Percentiles rank a stretch among this genome's conserved stretches.
Conservation (phyloP, 179 eudicot genomes). For the Drosera spatulata region DNA sequence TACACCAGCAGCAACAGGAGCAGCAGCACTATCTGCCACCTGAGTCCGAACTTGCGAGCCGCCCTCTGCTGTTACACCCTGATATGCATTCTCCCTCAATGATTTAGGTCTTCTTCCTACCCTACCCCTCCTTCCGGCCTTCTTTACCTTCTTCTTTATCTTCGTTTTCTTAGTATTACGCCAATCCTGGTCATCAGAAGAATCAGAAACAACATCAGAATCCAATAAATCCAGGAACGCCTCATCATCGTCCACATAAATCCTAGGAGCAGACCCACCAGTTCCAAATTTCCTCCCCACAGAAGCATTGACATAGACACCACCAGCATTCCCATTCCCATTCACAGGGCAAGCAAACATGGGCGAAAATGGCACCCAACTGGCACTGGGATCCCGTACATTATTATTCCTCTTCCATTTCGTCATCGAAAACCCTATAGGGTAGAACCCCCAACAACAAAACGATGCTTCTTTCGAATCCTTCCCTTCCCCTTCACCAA, state of each 20-base stretch:
- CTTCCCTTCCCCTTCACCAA: conserved; percentile 8
- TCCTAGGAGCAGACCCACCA: conserved; percentile 21
- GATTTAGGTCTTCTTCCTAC: conserved; percentile 9
- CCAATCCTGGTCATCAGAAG: conserved; percentile 45
- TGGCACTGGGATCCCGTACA: conserved; percentile 17
- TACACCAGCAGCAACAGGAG: neutral
- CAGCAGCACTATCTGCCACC: conserved; percentile 8
- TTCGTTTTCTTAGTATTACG: conserved; percentile 10
- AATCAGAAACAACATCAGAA: conserved; percentile 40
- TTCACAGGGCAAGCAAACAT: conserved; percentile 47
- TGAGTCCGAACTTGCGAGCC: conserved; percentile 20
- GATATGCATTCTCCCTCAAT: conserved; percentile 9
- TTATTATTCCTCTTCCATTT: conserved; percentile 30
- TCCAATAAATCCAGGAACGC: conserved; percentile 28
- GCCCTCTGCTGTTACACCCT: conserved; percentile 6
- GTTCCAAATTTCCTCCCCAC: conserved; percentile 11
- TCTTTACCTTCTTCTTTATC: conserved; percentile 22
- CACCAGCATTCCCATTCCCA: conserved; percentile 13
- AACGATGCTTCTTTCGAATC: conserved; percentile 20
- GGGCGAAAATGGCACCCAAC: conserved; percentile 83
- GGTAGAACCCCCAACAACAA: conserved; percentile 83
- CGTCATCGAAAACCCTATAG: conserved; percentile 59
- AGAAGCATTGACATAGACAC: conserved; percentile 6
- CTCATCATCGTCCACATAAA: conserved; percentile 48
- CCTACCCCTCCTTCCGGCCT: conserved; percentile 9